phyloP scores from a whole-genome alignment of 202 grass and related monocot species.

The Carex sylvatica region DNA sequence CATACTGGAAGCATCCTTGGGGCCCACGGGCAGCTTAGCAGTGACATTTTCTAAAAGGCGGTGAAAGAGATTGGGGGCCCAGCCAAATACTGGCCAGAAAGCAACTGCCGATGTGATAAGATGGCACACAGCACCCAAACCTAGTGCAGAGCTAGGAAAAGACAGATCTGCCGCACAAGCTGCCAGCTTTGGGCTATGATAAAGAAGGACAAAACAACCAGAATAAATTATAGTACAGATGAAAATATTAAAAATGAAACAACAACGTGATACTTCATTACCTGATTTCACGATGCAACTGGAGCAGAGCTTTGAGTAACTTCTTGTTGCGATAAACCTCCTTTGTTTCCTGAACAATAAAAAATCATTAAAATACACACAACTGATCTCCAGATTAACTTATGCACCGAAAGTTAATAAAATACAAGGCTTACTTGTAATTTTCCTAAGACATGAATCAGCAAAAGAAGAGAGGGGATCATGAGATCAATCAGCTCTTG shows the following conservation, averaged over 20 bases:
- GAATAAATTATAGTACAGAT: background rate
- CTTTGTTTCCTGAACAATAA: slow-evolving; percentile 67
- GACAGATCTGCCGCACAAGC: slow-evolving; percentile 77
- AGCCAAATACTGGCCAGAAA: slow-evolving; percentile 91
- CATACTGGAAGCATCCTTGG: slow-evolving; percentile 88
- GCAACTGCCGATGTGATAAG: slow-evolving; percentile 88
- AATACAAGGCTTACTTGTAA: slow-evolving; percentile 58
- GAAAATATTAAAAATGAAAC: background rate
- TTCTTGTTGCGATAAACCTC: slow-evolving; percentile 97
- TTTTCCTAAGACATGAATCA: slow-evolving; percentile 82
- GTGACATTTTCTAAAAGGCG: slow-evolving; percentile 82
- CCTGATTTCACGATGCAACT: slow-evolving; percentile 90
- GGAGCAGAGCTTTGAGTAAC: slow-evolving; percentile 82
- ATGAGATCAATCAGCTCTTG: slow-evolving; percentile 88
- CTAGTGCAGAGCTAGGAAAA: slow-evolving; percentile 70
- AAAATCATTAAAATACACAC: background rate
- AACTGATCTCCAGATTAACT: slow-evolving; percentile 9
- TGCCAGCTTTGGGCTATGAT: slow-evolving; percentile 82
- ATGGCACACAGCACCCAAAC: slow-evolving; percentile 86
- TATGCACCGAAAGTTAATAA: background rate
- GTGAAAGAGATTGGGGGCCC: slow-evolving; percentile 90
- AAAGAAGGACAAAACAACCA: slow-evolving; percentile 24
- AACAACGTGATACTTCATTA: slow-evolving; percentile 33
- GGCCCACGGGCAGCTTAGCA: slow-evolving; percentile 72
- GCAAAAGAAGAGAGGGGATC: slow-evolving; percentile 85